These are phyloP conservation scores for Ceratopteris richardii DNA, from an alignment of 75 land plant species.

Conservation along the genomic window DNA sequence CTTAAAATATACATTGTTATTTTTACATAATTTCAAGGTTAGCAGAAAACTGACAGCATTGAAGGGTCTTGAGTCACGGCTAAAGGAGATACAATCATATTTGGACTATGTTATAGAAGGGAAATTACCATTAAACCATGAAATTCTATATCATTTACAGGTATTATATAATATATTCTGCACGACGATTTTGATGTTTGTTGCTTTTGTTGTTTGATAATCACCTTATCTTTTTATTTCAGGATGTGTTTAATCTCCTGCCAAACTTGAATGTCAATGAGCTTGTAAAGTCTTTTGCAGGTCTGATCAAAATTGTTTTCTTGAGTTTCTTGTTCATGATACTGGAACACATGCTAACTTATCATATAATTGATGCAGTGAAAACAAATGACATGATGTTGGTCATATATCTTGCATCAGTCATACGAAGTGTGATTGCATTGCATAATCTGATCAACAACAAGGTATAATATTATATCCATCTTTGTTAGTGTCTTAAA, in stretches of 20 bases:
- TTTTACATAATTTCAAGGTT: conserved; percentile 32
- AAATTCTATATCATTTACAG: conserved; percentile 95
- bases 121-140: conserved; percentile 87
- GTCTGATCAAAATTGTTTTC: conserved; percentile 26
- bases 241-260: conserved; percentile 96
- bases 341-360: not conserved
- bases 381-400: conserved; percentile 99
- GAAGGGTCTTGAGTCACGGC: conserved; percentile 84
- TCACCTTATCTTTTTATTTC: conserved; percentile 17
- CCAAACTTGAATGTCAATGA: conserved; percentile 92
- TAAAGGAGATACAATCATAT: conserved; percentile 76
- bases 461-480: conserved; percentile 43
- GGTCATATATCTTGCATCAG: conserved; percentile 92
- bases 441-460: conserved; percentile 97
- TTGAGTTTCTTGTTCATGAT: too few relatives aligned
- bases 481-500: not conserved
- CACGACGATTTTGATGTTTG: too few relatives aligned
- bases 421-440: conserved; percentile 94
- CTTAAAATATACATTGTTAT: too few relatives aligned
- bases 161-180: conserved; percentile 21
- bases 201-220: too few relatives aligned
- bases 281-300: conserved; percentile 86
- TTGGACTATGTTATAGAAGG: conserved; percentile 87
- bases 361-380: conserved; percentile 39
- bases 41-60: conserved; percentile 80